These are phyloP conservation scores for Rosellinia necatrix DNA, from an alignment of 2,329 filamentous ascomycete species.

Conservation along the genomic window DNA sequence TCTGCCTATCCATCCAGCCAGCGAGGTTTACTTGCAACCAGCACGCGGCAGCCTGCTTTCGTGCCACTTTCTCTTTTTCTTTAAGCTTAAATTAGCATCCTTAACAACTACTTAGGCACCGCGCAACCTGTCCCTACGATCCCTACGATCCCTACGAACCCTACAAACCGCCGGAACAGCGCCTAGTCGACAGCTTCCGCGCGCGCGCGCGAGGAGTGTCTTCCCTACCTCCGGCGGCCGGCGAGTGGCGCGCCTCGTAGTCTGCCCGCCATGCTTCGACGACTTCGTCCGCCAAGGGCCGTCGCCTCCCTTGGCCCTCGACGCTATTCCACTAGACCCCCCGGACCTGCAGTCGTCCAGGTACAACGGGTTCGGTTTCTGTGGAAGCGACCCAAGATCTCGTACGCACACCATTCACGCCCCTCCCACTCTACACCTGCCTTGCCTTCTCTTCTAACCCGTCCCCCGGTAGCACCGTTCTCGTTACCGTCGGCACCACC, in stretches of 20 bases:
- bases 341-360: constrained; percentile 31
- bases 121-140: too few species aligned
- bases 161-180: neutral
- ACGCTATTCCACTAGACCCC: constrained; percentile 14
- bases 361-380: constrained; percentile 39
- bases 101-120: neutral
- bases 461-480: constrained; percentile 27
- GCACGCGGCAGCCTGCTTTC: neutral
- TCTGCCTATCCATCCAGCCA: neutral
- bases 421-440: neutral
- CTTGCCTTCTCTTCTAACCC: constrained; percentile 3
- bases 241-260: constrained; percentile 32
- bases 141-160: too few species aligned
- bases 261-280: constrained; percentile 37
- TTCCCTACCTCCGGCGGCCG: constrained; percentile 32
- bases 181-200: neutral
- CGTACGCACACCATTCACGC: constrained; percentile 23
- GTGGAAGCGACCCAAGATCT: constrained; percentile 34
- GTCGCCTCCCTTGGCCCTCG: constrained; percentile 29
- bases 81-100: too few species aligned
- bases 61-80: too few species aligned
- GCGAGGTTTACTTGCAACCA: neutral
- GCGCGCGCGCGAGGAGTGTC: neutral
- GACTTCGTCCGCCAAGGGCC: constrained; percentile 33
- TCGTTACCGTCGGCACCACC: constrained; percentile 42